A percentile compares a stretch with the other conserved stretches of the same genome.
Conservation (phyloP, 2,329 filamentous ascomycete species). For the Blumeriella jaapii region DNA sequence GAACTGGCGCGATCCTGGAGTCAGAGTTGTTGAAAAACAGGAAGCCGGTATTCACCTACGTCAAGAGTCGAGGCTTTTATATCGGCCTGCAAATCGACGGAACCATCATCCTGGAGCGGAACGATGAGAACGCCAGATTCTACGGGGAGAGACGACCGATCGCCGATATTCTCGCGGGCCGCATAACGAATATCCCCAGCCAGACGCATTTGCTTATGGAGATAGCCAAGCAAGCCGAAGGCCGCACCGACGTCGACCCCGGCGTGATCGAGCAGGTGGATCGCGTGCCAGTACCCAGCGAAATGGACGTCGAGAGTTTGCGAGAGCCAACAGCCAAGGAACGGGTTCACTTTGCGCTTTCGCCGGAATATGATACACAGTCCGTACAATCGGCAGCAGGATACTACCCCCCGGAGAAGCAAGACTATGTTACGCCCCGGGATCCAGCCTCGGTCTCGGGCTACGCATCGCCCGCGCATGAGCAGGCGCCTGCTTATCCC, state of each 20-base stretch:
- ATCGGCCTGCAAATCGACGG: constrained; percentile 78
- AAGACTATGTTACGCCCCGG: not conserved
- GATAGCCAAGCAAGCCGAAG: constrained; percentile 78
- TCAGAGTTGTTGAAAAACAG: constrained; percentile 34
- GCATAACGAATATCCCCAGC: constrained; percentile 12
- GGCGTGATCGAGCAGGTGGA: constrained; percentile 51
- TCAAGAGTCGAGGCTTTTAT: constrained; percentile 81
- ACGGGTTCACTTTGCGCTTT: constrained; percentile 6
- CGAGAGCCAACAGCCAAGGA: constrained; percentile 10
- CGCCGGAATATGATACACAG: constrained; percentile 1
- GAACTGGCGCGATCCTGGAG: constrained; percentile 48
- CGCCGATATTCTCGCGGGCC: constrained; percentile 41
- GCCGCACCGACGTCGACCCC: constrained; percentile 62
- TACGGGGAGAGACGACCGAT: constrained; percentile 56
- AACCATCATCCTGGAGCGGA: constrained; percentile 73
- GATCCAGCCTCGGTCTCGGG: not conserved
- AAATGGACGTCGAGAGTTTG: constrained; percentile 35
- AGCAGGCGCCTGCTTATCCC: not conserved
- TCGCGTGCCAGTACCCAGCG: constrained; percentile 59
- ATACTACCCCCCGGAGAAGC: constrained; percentile 2
- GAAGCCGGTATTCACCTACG: constrained; percentile 67
- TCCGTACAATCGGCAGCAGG: not conserved
- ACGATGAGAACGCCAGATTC: constrained; percentile 74
- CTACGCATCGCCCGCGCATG: not conserved
- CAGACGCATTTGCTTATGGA: constrained; percentile 38